Conservation (phyloP, 495 filamentous ascomycete genomes). For the Aspergillus nidulans region DNA sequence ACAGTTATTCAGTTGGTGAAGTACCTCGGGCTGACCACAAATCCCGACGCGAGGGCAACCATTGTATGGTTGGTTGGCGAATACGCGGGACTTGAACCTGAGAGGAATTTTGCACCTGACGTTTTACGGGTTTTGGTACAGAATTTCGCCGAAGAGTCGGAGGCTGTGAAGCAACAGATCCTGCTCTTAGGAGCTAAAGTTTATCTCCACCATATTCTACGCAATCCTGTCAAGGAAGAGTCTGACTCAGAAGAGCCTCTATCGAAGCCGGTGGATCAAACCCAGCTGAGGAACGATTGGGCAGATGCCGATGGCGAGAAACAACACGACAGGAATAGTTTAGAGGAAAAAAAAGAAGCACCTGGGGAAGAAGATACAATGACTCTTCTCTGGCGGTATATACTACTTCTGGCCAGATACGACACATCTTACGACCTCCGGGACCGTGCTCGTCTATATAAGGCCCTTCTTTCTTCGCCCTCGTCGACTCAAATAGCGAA, state of each 20-base stretch:
- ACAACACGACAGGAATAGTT: slow-evolving; percentile 27
- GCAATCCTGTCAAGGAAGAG: slow-evolving; percentile 47
- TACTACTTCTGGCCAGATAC: slow-evolving; percentile 80
- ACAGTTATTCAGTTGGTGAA: slow-evolving; percentile 91
- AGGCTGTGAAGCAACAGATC: slow-evolving; percentile 84
- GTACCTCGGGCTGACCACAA: slow-evolving; percentile 78
- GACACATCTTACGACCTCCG: slow-evolving; percentile 93
- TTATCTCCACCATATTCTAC: slow-evolving; percentile 74
- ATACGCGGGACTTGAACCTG: slow-evolving; percentile 72
- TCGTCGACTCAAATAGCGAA: slow-evolving; percentile 78
- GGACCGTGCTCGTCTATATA: slow-evolving; percentile 84
- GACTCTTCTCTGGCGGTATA: slow-evolving; percentile 74
- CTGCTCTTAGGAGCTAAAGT: slow-evolving; percentile 90
- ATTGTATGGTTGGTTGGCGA: slow-evolving; percentile 98
- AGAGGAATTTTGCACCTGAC: slow-evolving; percentile 86
- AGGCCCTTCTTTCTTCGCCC: slow-evolving; percentile 70
- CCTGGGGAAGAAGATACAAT: slow-evolving; percentile 52
- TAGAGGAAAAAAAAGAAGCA: slow-evolving; percentile 17
- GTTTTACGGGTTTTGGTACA: slow-evolving; percentile 86
- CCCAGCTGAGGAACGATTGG: slow-evolving; percentile 39
- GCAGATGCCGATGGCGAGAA: slow-evolving; percentile 35
- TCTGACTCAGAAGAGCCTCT: slow-evolving; percentile 14
- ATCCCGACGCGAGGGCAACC: slow-evolving; percentile 79
- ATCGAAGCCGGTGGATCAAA: slow-evolving; percentile 13
- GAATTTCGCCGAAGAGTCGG: slow-evolving; percentile 76